These are phyloP conservation scores for Bothriochloa decipiens DNA, from an alignment of 176 grass and related monocot species.

Conservation along the genomic window DNA sequence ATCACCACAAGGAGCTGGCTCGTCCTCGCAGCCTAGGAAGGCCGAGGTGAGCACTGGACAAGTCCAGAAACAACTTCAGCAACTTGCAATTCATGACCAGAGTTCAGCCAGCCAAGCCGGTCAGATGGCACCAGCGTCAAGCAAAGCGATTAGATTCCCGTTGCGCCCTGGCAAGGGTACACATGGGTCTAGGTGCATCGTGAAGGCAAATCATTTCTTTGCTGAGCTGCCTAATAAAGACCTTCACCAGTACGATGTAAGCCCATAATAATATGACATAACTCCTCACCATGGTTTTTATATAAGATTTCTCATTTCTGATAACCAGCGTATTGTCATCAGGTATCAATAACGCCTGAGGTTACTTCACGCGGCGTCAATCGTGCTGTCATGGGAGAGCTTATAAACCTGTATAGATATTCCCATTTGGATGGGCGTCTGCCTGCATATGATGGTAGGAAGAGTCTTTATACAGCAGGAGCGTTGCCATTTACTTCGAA, in stretches of 20 bases:
- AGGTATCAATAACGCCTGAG: conserved; percentile 88
- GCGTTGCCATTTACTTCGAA: conserved; percentile 70
- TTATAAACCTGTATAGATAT: conserved; percentile 61
- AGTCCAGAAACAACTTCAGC: conserved; percentile 71
- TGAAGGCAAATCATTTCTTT: conserved; percentile 98
- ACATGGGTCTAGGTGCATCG: conserved; percentile 65
- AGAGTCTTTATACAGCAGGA: conserved; percentile 87
- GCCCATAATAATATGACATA: too few relatives aligned
- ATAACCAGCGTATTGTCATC: conserved; percentile 23
- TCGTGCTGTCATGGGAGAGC: conserved; percentile 76
- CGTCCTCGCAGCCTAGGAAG: conserved; percentile 55
- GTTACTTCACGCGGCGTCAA: conserved; percentile 81
- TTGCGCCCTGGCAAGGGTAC: conserved; percentile 87
- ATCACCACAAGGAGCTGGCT: conserved; percentile 51
- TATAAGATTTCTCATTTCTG: conserved; percentile 2
- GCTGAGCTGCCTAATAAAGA: conserved; percentile 60
- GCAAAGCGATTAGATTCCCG: conserved; percentile 85
- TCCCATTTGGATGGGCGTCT: conserved; percentile 66
- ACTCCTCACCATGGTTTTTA: too few relatives aligned
- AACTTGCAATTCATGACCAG: conserved; percentile 55
- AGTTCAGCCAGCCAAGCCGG: conserved; percentile 58
- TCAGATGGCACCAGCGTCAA: conserved; percentile 67
- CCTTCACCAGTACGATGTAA: too few relatives aligned
- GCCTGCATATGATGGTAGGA: conserved; percentile 84
- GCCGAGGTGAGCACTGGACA: conserved; percentile 64